Percentiles rank a stretch among this genome's conserved stretches.
phyloP scores from a whole-genome alignment of 257 asterid species.

The Jacaranda copaia region DNA sequence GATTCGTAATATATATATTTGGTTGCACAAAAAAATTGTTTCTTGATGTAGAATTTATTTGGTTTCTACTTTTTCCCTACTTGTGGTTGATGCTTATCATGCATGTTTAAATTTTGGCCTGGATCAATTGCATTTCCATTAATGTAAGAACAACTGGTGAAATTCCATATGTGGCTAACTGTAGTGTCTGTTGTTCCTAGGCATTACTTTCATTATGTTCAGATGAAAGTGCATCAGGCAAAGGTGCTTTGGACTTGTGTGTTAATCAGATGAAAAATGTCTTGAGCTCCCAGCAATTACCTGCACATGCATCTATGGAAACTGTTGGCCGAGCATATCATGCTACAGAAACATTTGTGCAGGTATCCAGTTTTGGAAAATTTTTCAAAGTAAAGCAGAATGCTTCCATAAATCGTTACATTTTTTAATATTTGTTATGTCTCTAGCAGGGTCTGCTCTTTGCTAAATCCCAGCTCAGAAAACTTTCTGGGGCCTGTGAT shows the following conservation, averaged over 20 bases:
- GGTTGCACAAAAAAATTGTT: no score
- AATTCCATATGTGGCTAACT: slow-evolving; percentile 31
- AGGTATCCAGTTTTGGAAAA: slow-evolving; percentile 55
- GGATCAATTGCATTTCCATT: slow-evolving; percentile 17
- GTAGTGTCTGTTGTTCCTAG: slow-evolving; percentile 49
- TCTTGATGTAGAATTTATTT: background rate
- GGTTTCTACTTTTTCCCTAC: slow-evolving; percentile 12
- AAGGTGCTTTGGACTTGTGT: slow-evolving; percentile 93
- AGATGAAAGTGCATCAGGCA: slow-evolving; percentile 84
- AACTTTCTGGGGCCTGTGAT: slow-evolving; percentile 80
- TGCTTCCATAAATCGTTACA: slow-evolving; percentile 13
- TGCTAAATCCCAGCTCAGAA: slow-evolving; percentile 89
- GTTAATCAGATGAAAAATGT: slow-evolving; percentile 84
- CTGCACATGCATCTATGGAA: slow-evolving; percentile 92
- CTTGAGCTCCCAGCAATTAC: slow-evolving; percentile 80
- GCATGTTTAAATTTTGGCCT: slow-evolving; percentile 7
- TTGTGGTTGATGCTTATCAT: slow-evolving; percentile 29
- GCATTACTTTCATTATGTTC: slow-evolving; percentile 87
- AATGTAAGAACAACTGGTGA: slow-evolving; percentile 15
- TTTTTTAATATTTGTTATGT: slow-evolving; percentile 35
- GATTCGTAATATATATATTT: slow-evolving; percentile 18
- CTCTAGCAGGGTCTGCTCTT: slow-evolving; percentile 74
- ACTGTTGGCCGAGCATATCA: slow-evolving; percentile 92
- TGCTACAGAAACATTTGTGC: slow-evolving; percentile 96
- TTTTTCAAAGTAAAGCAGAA: slow-evolving; percentile 32